These are phyloP conservation scores for Metarhizium anisopliae DNA, from an alignment of 2,329 filamentous ascomycete species.

Conservation along the genomic window DNA sequence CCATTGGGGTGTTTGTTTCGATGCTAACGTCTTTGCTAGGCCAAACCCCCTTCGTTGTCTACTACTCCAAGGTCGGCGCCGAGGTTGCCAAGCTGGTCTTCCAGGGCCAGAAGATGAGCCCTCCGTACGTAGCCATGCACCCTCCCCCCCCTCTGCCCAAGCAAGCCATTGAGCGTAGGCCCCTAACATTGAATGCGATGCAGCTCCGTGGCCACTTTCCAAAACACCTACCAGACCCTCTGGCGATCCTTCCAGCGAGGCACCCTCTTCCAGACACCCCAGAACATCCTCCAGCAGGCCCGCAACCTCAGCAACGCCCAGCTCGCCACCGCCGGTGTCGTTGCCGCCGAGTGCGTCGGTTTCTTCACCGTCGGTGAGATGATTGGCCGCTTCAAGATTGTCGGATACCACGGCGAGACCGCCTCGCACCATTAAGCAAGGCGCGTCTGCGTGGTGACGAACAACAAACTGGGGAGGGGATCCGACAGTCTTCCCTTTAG, in stretches of 20 bases:
- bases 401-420: constrained; percentile 76
- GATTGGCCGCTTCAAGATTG: constrained; percentile 86
- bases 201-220: constrained; percentile 74
- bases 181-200: constrained; percentile 5
- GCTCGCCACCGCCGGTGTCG: constrained; percentile 63
- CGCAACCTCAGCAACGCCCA: constrained; percentile 65
- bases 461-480: too few species aligned
- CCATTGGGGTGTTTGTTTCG: neutral
- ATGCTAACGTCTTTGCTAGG: constrained; percentile 38
- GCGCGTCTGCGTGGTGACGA: neutral
- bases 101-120: constrained; percentile 81
- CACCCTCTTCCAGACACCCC: constrained; percentile 46
- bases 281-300: constrained; percentile 45
- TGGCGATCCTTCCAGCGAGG: constrained; percentile 62
- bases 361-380: constrained; percentile 99
- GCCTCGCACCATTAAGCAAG: constrained; percentile 48
- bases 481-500: neutral
- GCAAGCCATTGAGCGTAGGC: neutral
- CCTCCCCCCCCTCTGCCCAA: constrained; percentile 6
- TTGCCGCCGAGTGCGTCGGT: constrained; percentile 78
- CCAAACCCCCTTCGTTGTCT: constrained; percentile 75
- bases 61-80: constrained; percentile 83
- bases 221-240: constrained; percentile 73
- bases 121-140: constrained; percentile 61
- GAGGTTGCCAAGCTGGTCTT: constrained; percentile 86